These are phyloP conservation scores for Dacryopinax primogenitus DNA, from an alignment of 768 basidiomycete genomes.

Conservation along the genomic window DNA sequence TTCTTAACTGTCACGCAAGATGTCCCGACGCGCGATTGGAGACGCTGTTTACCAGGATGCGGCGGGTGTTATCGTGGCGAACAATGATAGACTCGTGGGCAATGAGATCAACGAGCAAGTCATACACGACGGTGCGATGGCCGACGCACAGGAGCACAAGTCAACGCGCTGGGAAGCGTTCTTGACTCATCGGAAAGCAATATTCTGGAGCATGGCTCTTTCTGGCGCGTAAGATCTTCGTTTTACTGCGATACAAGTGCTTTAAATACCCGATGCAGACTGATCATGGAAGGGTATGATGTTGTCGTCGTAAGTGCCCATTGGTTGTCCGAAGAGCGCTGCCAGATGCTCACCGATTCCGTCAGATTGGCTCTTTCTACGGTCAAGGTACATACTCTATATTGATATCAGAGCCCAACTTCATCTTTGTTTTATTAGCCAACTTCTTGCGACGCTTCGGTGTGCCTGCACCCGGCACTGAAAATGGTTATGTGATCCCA, in stretches of 20 bases:
- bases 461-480: slow-evolving; percentile 8
- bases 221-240: slow-evolving; percentile 13
- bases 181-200: slow-evolving; percentile 27
- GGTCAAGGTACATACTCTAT: slow-evolving; percentile 18
- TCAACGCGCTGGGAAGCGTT: slow-evolving; percentile 27
- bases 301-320: slow-evolving; percentile 16
- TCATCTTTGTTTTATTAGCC: no score
- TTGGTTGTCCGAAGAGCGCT: neutral
- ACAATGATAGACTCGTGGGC: slow-evolving; percentile 17
- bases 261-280: neutral
- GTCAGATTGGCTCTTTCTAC: slow-evolving; percentile 13
- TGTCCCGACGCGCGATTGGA: no score
- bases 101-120: slow-evolving; percentile 15
- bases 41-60: neutral
- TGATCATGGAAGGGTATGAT: slow-evolving; percentile 28
- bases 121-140: slow-evolving; percentile 24
- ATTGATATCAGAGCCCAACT: no score
- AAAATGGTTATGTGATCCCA: slow-evolving; percentile 26
- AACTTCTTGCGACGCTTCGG: slow-evolving; percentile 10
- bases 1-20: neutral
- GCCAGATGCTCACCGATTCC: neutral
- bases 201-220: slow-evolving; percentile 26
- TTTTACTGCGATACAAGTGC: neutral
- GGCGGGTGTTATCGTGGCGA: slow-evolving; percentile 13
- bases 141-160: slow-evolving; percentile 24